A percentile compares a stretch with the other conserved stretches of the same genome.
Conservation (phyloP, 805 yeast species). For the Kodamaea kaohsiungensis region DNA sequence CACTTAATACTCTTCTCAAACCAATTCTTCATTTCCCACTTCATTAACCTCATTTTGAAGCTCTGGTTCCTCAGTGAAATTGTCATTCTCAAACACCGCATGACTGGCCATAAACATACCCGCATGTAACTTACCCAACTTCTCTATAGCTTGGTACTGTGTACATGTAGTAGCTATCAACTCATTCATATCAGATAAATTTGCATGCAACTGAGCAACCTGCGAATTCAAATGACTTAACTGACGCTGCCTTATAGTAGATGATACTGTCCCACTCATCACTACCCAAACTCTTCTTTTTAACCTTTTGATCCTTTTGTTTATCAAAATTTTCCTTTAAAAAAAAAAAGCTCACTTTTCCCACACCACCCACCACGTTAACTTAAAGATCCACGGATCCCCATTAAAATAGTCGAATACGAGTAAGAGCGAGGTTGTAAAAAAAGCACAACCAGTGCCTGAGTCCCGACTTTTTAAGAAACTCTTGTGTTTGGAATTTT, state of each 20-base stretch:
- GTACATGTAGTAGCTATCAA: slow-evolving; percentile 50
- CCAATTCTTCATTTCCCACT: neutral
- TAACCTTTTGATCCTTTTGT: neutral
- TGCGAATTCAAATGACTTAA: slow-evolving; percentile 52
- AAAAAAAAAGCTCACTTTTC: slow-evolving; percentile 3
- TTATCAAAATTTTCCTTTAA: neutral
- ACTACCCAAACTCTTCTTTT: neutral
- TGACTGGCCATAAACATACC: slow-evolving; percentile 48
- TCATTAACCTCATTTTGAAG: neutral
- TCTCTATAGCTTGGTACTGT: slow-evolving; percentile 54
- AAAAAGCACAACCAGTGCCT: neutral
- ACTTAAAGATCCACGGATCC: neutral
- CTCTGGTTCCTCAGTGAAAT: slow-evolving; percentile 18
- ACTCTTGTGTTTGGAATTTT: neutral
- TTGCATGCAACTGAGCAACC: slow-evolving; percentile 57
- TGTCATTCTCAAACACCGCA: slow-evolving; percentile 40
- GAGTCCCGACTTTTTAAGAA: neutral
- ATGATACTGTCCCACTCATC: slow-evolving; percentile 2
- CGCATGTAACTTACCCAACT: slow-evolving; percentile 59
- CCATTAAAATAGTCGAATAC: neutral
- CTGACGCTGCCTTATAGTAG: slow-evolving; percentile 40
- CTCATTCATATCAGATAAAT: slow-evolving; percentile 52
- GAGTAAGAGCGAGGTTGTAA: neutral
- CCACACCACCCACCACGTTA: neutral
- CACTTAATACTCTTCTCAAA: too few relatives aligned